Evolutionary conservation across 2,329 filamentous ascomycete genomes (phyloP).

Genomic region (Ilyonectria mors-panacis): DNA sequence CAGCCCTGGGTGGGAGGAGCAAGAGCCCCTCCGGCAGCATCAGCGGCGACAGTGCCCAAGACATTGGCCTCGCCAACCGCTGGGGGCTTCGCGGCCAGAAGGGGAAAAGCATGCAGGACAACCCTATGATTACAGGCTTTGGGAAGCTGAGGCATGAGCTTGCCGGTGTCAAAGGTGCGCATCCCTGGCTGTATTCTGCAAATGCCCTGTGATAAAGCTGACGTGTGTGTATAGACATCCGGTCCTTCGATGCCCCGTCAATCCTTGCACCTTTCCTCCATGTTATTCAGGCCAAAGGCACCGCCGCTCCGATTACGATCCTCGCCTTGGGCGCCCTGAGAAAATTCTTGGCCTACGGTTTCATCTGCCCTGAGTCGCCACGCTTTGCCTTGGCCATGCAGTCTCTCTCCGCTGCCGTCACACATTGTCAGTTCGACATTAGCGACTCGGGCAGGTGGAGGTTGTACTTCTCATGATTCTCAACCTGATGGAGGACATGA

Average conservation of each 20-base stretch:
- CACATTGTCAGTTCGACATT: slow-evolving; percentile 97
- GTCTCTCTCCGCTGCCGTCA: slow-evolving; percentile 92
- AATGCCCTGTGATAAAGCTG: slow-evolving; percentile 22
- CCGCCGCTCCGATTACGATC: slow-evolving; percentile 95
- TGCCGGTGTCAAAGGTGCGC: slow-evolving; percentile 83
- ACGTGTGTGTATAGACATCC: slow-evolving; percentile 75
- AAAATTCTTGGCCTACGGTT: slow-evolving; percentile 96
- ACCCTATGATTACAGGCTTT: slow-evolving; percentile 95
- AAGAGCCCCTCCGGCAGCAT: slow-evolving; percentile 56
- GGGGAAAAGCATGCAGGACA: slow-evolving; percentile 97
- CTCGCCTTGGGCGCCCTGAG: slow-evolving; percentile 93
- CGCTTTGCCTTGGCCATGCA: slow-evolving; percentile 94
- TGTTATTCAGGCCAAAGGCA: slow-evolving; percentile 96
- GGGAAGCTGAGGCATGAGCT: slow-evolving; percentile 90
- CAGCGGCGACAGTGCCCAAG: slow-evolving; percentile 61
- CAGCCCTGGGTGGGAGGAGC: slow-evolving; percentile 57
- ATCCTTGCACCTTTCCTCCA: slow-evolving; percentile 95
- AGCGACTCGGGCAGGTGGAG: slow-evolving; percentile 95
- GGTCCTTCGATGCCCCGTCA: slow-evolving; percentile 88
- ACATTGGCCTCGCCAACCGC: slow-evolving; percentile 79
- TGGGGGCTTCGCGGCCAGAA: slow-evolving; percentile 97
- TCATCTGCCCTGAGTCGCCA: slow-evolving; percentile 88
- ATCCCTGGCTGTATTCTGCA: neutral
- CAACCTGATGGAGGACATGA: slow-evolving; percentile 98
- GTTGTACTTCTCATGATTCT: slow-evolving; percentile 95